Evolutionary conservation across 306 rosid genomes (phyloP).

Genomic region (Rosa rugosa): DNA sequence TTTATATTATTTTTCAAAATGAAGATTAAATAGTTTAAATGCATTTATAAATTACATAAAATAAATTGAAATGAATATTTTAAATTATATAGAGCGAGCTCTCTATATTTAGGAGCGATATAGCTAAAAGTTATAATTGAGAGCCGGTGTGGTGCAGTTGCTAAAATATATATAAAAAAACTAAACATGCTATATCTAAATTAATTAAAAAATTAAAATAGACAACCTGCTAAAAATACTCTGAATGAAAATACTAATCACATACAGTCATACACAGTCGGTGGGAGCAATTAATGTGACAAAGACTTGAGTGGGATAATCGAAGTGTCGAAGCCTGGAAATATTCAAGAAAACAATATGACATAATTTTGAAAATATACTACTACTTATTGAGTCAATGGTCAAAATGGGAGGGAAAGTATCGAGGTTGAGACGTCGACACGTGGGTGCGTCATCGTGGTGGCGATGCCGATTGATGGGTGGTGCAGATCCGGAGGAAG

Average conservation of each 20-base stretch:
- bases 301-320: background rate
- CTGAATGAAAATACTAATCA: background rate
- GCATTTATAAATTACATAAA: no score
- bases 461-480: background rate
- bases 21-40: no score
- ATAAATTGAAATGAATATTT: no score
- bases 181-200: no score
- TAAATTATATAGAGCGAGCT: no score
- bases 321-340: background rate
- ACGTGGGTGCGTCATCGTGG: background rate
- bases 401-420: background rate
- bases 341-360: background rate
- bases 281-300: background rate
- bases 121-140: no score
- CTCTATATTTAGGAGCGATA: no score
- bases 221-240: no score
- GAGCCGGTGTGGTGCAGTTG: accelerated
- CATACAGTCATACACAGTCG: background rate
- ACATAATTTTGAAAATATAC: background rate
- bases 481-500: background rate
- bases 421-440: background rate
- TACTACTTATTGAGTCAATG: background rate
- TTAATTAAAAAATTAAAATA: no score
- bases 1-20: no score
- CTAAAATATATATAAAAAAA: no score